A percentile compares a stretch with the other conserved stretches of the same genome.
Conservation (phyloP, 495 filamentous ascomycete species). For the Aspergillus taichungensis region DNA sequence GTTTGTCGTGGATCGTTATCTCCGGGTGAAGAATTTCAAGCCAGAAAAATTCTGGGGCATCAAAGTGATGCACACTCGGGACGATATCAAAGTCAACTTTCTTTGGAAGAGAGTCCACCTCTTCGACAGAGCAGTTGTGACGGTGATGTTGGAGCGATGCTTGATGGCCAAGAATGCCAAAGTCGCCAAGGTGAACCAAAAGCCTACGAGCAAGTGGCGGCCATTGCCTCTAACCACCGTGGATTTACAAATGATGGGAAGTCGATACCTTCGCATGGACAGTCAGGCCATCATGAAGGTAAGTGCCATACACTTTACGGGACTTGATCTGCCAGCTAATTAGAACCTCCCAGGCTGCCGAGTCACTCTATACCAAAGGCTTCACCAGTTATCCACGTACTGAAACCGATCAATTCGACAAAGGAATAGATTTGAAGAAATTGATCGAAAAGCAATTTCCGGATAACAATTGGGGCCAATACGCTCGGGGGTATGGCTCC, state of each 20-base stretch:
- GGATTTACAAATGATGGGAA: constrained; percentile 97
- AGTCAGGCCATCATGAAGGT: constrained; percentile 80
- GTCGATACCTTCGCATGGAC: constrained; percentile 71
- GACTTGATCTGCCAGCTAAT: constrained; percentile 1
- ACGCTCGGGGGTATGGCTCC: constrained; percentile 53
- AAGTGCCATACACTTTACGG: not conserved
- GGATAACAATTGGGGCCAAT: constrained; percentile 68
- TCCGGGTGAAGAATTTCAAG: constrained; percentile 84
- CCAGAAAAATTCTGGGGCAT: constrained; percentile 91
- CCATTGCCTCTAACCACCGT: constrained; percentile 91
- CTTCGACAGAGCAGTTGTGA: constrained; percentile 78
- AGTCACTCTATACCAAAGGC: constrained; percentile 84
- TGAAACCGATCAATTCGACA: constrained; percentile 94
- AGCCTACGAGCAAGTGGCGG: constrained; percentile 90
- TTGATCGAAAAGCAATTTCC: constrained; percentile 78
- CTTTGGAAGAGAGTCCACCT: constrained; percentile 74
- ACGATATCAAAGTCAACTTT: constrained; percentile 75
- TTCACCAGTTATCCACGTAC: constrained; percentile 97
- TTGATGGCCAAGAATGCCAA: constrained; percentile 65
- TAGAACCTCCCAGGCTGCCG: constrained; percentile 47
- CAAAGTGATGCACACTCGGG: constrained; percentile 68
- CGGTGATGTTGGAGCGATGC: constrained; percentile 79
- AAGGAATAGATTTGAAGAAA: constrained; percentile 73
- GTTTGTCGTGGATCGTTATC: constrained; percentile 94
- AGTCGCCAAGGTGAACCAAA: constrained; percentile 75